Percentiles rank a stretch among this genome's conserved stretches.
phyloP scores from a whole-genome alignment of 768 basidiomycete species.

The Leccinum sublutescens region DNA sequence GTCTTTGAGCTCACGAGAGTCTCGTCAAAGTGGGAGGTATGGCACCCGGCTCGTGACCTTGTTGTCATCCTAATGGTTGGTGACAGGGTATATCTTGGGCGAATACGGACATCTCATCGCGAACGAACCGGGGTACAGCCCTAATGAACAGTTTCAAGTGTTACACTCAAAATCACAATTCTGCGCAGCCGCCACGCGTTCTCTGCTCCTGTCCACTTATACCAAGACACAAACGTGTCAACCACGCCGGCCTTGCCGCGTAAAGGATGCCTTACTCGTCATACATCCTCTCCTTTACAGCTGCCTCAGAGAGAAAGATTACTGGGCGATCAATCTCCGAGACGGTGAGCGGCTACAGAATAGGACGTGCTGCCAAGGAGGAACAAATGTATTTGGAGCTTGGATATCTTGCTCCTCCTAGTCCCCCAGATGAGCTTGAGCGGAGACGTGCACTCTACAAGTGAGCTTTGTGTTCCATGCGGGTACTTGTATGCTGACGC shows the following conservation, averaged over 20 bases:
- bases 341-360: constrained; percentile 34
- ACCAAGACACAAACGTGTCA: constrained; percentile 27
- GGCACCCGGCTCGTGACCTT: constrained; percentile 16
- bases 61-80: constrained; percentile 11
- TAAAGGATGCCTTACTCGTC: constrained; percentile 55
- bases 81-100: constrained; percentile 87
- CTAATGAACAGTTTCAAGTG: constrained; percentile 89
- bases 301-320: constrained; percentile 31
- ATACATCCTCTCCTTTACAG: constrained; percentile 60
- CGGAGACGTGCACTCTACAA: constrained; percentile 83
- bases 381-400: constrained; percentile 63
- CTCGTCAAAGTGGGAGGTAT: constrained; percentile 93
- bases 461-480: constrained; percentile 37
- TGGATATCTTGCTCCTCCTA: constrained; percentile 76
- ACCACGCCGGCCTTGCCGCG: constrained; percentile 50
- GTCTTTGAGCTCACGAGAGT: constrained; percentile 91
- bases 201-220: constrained; percentile 71
- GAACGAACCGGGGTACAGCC: constrained; percentile 90
- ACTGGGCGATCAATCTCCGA: constrained; percentile 35
- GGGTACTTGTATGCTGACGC: constrained; percentile 1
- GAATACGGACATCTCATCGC: constrained; percentile 99
- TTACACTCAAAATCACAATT: constrained; percentile 95
- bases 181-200: constrained; percentile 87
- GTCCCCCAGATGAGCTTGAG: constrained; percentile 81
- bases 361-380: constrained; percentile 58